A percentile compares a stretch with the other conserved stretches of the same genome.
Evolutionary conservation across 2,329 filamentous ascomycete species (phyloP).

Genomic region (Fusarium pseudoanthophilum): DNA sequence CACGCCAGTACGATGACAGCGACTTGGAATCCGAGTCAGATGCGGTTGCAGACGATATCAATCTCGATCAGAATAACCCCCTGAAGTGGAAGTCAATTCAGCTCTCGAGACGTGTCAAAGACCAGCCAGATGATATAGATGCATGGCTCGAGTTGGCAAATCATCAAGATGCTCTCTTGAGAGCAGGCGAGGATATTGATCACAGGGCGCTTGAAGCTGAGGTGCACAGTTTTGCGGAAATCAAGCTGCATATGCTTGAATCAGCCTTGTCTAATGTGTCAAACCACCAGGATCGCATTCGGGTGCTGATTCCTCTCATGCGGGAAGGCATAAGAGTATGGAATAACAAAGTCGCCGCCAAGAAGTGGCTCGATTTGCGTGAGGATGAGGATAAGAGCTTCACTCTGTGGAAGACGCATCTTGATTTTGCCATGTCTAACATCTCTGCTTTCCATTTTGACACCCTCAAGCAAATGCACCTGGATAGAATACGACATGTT

Average conservation of each 20-base stretch:
- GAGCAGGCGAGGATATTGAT: slow-evolving; percentile 56
- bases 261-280: slow-evolving; percentile 73
- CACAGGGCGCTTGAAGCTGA: slow-evolving; percentile 67
- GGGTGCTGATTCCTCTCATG: slow-evolving; percentile 75
- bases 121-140: slow-evolving; percentile 72
- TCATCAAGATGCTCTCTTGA: slow-evolving; percentile 78
- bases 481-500: slow-evolving; percentile 58
- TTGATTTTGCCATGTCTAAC: slow-evolving; percentile 78
- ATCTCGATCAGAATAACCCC: slow-evolving; percentile 54
- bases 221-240: slow-evolving; percentile 75
- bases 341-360: slow-evolving; percentile 69
- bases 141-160: slow-evolving; percentile 83
- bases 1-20: slow-evolving; percentile 57
- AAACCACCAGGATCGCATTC: slow-evolving; percentile 61
- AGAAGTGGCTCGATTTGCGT: slow-evolving; percentile 70
- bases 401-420: slow-evolving; percentile 76
- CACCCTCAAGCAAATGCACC: slow-evolving; percentile 67
- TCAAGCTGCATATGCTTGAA: slow-evolving; percentile 83
- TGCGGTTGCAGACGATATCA: slow-evolving; percentile 50
- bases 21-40: slow-evolving; percentile 62
- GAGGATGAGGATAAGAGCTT: slow-evolving; percentile 53
- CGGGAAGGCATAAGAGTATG: slow-evolving; percentile 79
- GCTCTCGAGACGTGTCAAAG: slow-evolving; percentile 71
- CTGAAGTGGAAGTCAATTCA: slow-evolving; percentile 67
- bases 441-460: slow-evolving; percentile 76